Evolutionary conservation across 768 basidiomycete genomes (phyloP).

Genomic region (Ramaria rubella): DNA sequence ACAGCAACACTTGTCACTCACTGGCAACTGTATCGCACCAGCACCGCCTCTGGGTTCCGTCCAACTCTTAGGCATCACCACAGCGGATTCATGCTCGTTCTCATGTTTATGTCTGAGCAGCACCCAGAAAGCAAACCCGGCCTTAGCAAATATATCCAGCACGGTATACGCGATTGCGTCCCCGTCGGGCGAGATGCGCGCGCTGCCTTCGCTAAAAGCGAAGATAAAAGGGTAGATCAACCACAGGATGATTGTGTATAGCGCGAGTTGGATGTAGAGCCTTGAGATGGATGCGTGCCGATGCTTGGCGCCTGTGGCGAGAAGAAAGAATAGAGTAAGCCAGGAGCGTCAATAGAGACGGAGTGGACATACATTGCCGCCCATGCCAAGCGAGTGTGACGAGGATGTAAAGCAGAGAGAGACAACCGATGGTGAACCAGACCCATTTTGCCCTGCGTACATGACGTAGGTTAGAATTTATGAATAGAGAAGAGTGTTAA

Average conservation of each 20-base stretch:
- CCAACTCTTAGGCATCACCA: background rate
- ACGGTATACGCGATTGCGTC: conserved; percentile 2
- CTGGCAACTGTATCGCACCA: conserved; percentile 9
- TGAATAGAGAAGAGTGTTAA: background rate
- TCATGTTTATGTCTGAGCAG: conserved; percentile 3
- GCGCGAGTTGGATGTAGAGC: conserved; percentile 4
- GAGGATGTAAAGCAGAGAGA: conserved; percentile 5
- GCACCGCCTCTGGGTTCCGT: background rate
- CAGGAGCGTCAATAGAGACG: background rate
- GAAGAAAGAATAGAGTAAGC: background rate
- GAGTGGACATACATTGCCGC: conserved; percentile 1
- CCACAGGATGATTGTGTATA: conserved; percentile 7
- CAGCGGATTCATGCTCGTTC: conserved; percentile 3
- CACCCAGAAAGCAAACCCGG: conserved; percentile 9
- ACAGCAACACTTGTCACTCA: background rate
- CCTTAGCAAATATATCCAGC: conserved; percentile 6
- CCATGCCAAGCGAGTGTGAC: background rate
- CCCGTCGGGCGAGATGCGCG: background rate
- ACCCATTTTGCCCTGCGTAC: conserved; percentile 8
- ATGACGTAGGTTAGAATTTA: background rate
- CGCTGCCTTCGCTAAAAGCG: background rate
- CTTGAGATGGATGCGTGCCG: background rate
- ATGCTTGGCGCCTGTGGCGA: background rate
- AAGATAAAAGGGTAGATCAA: conserved; percentile 8
- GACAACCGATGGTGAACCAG: conserved; percentile 5